phyloP scores from a whole-genome alignment of 2,329 filamentous ascomycete genomes.

The Elsinoe fawcettii region DNA sequence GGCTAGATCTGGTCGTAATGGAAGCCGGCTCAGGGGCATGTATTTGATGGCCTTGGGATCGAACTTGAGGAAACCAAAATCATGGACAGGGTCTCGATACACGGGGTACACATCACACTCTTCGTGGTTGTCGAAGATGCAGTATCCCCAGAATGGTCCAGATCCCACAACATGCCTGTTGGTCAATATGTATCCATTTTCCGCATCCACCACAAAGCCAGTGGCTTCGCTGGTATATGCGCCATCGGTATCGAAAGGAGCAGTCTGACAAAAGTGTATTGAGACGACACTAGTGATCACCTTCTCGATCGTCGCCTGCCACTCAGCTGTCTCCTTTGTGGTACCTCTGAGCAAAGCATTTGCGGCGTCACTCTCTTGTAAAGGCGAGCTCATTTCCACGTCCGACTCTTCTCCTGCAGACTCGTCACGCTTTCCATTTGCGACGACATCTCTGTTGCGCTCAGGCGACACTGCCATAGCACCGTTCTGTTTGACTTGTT shows the following conservation, averaged over 20 bases:
- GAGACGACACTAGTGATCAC: slow-evolving; percentile 94
- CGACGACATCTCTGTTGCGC: slow-evolving; percentile 8
- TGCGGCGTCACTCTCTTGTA: slow-evolving; percentile 3
- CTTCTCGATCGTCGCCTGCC: slow-evolving; percentile 90
- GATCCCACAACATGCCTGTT: slow-evolving; percentile 80
- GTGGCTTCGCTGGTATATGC: slow-evolving; percentile 93
- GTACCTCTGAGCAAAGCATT: slow-evolving; percentile 39
- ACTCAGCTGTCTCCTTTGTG: slow-evolving; percentile 65
- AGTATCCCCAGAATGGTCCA: slow-evolving; percentile 96
- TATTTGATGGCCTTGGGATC: slow-evolving; percentile 95
- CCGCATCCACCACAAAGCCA: slow-evolving; percentile 92
- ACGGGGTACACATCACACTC: slow-evolving; percentile 91
- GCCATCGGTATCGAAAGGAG: slow-evolving; percentile 93
- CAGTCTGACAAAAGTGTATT: slow-evolving; percentile 98
- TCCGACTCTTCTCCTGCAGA: slow-evolving; percentile 33
- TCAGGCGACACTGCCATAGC: slow-evolving; percentile 12
- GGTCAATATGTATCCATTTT: slow-evolving; percentile 62
- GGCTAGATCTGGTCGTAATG: slow-evolving; percentile 77
- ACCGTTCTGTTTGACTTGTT: slow-evolving; percentile 24
- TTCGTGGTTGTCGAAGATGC: slow-evolving; percentile 98
- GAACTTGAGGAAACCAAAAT: slow-evolving; percentile 95
- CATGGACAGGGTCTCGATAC: slow-evolving; percentile 96
- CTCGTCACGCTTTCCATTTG: slow-evolving; percentile 25
- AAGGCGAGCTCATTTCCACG: slow-evolving; percentile 34
- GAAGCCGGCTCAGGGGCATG: slow-evolving; percentile 77